Base-by-base conservation (phyloP, 495 filamentous ascomycete species). In the Wilcoxina mikolae region DNA sequence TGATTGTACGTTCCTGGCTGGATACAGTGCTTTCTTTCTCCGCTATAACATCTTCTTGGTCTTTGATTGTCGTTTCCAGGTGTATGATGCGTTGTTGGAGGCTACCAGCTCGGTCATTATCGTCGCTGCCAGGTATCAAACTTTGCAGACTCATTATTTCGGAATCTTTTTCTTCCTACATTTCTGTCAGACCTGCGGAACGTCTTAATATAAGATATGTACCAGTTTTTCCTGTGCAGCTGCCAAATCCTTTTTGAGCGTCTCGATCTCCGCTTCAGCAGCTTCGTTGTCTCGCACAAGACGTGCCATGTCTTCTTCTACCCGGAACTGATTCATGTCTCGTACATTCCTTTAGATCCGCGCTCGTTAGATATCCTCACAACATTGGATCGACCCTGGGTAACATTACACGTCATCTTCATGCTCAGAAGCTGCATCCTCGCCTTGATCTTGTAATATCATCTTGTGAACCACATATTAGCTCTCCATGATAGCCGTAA, bases 231-330 rank as follows among this genome's bases (percentile, higher is more conserved):
- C 50, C 44, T 65, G 62, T 20, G 64, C 39, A 26, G 20, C 49
- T 12, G 53, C 56, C 17, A 66, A 41, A 24, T 49, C 43, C 52
- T 57, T 59, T 25, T 59, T 50, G 9, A 66, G 29, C 12, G 43
- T 39, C 39, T 61, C 51, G 25, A 60, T 62, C 39, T 66, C 56
- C 24, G 56, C 55, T 42, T 66, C 64, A 12, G 58, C 57, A 27
- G 54, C 56, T 17, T 66, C 64, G 24, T 65, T 66, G 31, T 66
- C 64, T 1, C 64, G 56, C 20, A 63, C 59, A 28, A 66, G 29
- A 28, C 64, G 54, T 39, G 59, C 64, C 58, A 66, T 62, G 45
- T 66, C 64, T 35, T 66, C 64, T 46, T 66, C 64, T 63, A 66
- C 56, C 25, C 64, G 28, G 35, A 66, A 66, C 22, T 66, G 63